Evolutionary conservation across 1,284 basidiomycete species (phyloP).

Genomic region (Apiotrichum sp.): DNA sequence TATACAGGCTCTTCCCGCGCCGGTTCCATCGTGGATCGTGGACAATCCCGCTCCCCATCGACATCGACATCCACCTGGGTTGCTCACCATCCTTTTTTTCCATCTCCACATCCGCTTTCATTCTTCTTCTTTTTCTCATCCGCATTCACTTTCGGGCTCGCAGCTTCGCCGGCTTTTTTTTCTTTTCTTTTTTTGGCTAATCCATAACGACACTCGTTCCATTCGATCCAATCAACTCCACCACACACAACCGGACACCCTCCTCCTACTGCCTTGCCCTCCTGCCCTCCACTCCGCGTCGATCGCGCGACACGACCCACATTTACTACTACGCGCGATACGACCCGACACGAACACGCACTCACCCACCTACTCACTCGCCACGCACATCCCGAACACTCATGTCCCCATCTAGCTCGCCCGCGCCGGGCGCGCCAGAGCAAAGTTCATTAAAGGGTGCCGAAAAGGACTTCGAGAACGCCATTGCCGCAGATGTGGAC

Average conservation of each 20-base stretch:
- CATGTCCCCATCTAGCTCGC: conserved; percentile 1
- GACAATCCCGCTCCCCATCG: not conserved
- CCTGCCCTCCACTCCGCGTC: too few relatives aligned
- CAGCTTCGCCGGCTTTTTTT: not conserved
- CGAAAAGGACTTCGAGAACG: conserved; percentile 18
- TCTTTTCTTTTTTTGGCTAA: too few relatives aligned
- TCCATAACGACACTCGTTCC: too few relatives aligned
- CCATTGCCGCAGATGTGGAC: conserved; percentile 10
- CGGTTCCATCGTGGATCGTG: too few relatives aligned
- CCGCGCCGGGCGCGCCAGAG: not conserved
- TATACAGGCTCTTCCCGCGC: too few relatives aligned
- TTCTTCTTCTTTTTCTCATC: not conserved
- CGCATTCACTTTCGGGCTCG: not conserved
- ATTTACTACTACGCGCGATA: too few relatives aligned
- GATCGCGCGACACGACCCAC: too few relatives aligned
- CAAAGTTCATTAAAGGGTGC: not conserved
- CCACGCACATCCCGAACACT: not conserved
- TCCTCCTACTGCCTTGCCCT: too few relatives aligned
- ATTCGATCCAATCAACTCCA: too few relatives aligned
- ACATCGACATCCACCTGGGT: not conserved
- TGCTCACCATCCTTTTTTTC: not conserved
- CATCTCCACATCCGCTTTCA: not conserved
- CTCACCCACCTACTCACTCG: too few relatives aligned
- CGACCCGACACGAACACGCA: too few relatives aligned
- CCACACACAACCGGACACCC: too few relatives aligned